phyloP scores from a whole-genome alignment of 2,329 filamentous ascomycete species.

The Fonsecaea pedrosoi region DNA sequence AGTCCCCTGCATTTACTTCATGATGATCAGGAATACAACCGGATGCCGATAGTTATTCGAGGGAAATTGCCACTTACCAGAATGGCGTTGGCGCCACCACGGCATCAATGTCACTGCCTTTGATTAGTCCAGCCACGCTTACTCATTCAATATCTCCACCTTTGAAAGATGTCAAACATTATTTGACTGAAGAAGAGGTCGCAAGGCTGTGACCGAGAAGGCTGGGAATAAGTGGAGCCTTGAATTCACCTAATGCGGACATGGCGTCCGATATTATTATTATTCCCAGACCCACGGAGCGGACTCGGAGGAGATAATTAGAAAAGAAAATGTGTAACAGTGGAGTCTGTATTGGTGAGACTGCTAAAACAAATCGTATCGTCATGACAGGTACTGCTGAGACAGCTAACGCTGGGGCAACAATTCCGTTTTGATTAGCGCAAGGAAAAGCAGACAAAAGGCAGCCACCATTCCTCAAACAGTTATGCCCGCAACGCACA shows the following conservation, averaged over 20 bases:
- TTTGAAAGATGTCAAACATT: neutral
- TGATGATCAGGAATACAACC: neutral
- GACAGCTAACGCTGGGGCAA: neutral
- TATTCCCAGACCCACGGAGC: neutral
- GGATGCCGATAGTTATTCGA: neutral
- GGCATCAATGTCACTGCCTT: neutral
- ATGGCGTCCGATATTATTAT: neutral
- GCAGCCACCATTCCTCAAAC: constrained; percentile 23
- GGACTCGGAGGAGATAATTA: neutral
- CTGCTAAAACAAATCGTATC: neutral
- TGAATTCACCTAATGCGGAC: neutral
- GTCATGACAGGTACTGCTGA: constrained; percentile 3
- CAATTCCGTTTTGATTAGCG: neutral
- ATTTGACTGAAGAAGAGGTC: neutral
- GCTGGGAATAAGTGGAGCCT: neutral
- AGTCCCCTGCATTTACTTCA: neutral
- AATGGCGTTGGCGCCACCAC: neutral
- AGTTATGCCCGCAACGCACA: constrained; percentile 1
- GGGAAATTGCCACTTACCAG: constrained; percentile 2
- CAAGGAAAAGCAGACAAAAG: constrained; percentile 3
- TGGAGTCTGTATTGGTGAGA: neutral
- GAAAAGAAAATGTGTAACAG: neutral
- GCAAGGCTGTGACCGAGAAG: neutral
- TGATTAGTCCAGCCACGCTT: neutral
- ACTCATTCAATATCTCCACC: neutral